These are phyloP conservation scores for Logfia minima DNA, from an alignment of 129 eudicot species.

Conservation along the genomic window DNA sequence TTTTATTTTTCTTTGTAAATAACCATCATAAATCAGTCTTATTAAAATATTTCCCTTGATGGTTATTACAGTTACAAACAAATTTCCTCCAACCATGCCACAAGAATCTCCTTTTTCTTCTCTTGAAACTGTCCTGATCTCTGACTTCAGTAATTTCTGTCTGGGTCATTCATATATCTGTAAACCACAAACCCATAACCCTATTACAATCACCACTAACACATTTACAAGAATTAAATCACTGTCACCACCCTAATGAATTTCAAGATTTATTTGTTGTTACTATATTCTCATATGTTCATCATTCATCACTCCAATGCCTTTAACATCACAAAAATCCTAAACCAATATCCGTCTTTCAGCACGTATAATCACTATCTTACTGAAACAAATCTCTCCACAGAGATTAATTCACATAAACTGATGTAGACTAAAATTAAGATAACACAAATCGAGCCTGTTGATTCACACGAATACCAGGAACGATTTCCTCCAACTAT, in stretches of 20 bases:
- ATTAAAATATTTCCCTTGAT: not conserved
- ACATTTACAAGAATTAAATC: not conserved
- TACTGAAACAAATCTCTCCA: slow-evolving; percentile 45
- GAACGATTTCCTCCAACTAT: too few relatives aligned
- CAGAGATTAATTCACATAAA: slow-evolving; percentile 47
- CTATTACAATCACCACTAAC: not conserved
- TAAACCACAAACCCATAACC: slow-evolving; percentile 8
- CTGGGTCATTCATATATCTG: slow-evolving; percentile 2
- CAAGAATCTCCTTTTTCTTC: slow-evolving; percentile 28
- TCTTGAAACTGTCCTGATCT: slow-evolving; percentile 25
- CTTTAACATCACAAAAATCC: slow-evolving; percentile 47
- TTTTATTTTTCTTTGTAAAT: not conserved
- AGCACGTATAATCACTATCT: slow-evolving; percentile 52
- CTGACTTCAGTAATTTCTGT: slow-evolving; percentile 15
- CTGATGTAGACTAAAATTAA: too few relatives aligned
- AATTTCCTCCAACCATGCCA: slow-evolving; percentile 41
- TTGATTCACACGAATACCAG: too few relatives aligned
- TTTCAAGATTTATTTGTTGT: slow-evolving; percentile 23
- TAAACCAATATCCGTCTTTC: slow-evolving; percentile 40
- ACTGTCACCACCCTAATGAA: slow-evolving; percentile 32
- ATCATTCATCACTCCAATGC: slow-evolving; percentile 35
- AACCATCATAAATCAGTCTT: not conserved
- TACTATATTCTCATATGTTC: slow-evolving; percentile 4
- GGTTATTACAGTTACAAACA: not conserved
- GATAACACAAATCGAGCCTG: too few relatives aligned